Percentiles rank a stretch among this genome's conserved stretches.
Conservation (phyloP, 305 asterid genomes). For the Fraxinus nigra region DNA sequence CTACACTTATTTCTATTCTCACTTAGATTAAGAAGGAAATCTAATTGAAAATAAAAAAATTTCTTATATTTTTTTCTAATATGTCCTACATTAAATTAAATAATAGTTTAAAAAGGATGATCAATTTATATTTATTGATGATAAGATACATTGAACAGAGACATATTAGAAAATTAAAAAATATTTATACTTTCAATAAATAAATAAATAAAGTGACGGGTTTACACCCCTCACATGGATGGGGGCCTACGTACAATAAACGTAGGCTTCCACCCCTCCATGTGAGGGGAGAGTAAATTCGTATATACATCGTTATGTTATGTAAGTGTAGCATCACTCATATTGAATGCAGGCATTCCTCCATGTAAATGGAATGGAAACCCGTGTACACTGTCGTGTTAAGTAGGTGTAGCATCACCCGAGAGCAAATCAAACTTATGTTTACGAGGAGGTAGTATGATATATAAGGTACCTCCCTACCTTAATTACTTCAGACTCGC, state of each 20-base stretch:
- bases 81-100: not conserved
- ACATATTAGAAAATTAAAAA: too few relatives aligned
- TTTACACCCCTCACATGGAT: not conserved
- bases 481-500: not conserved
- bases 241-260: not conserved
- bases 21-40: not conserved
- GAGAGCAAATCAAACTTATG: not conserved
- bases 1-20: not conserved
- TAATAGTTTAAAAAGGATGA: not conserved
- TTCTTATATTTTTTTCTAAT: not conserved
- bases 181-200: too few relatives aligned
- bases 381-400: not conserved
- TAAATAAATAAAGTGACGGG: not conserved
- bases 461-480: not conserved
- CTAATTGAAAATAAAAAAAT: too few relatives aligned
- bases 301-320: too few relatives aligned
- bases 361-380: not conserved
- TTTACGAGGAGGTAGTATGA: not conserved
- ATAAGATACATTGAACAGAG: too few relatives aligned
- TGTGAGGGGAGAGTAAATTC: not conserved
- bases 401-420: not conserved
- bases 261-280: not conserved
- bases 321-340: not conserved
- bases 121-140: too few relatives aligned
- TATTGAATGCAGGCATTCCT: not conserved